Evolutionary conservation across 352 stramenopile genomes (phyloP), one percentile per base, ranked within the genome.

Genomic region (Phytophthora chlamydospora): DNA sequence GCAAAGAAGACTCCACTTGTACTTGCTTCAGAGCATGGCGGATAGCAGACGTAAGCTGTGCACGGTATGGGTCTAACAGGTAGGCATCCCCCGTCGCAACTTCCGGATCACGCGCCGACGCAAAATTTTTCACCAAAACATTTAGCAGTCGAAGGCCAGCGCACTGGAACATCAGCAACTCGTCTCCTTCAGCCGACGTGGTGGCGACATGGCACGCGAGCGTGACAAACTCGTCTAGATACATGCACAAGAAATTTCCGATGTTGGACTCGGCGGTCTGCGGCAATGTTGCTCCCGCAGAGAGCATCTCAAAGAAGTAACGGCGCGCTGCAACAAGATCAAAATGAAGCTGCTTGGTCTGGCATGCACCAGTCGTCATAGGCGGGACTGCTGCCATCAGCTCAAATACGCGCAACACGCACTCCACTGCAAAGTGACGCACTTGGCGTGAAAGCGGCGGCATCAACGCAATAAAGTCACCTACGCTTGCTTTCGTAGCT

Each of bases 171-270:
- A 90, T 87, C 31, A 89, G 74, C 1, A 95, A 64, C 56, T 96
- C 88, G 21, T 84, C 76, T 6, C 78, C 75, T 58, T 93, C 83
- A 8, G 73, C 72, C 4, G 84, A 93, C 8, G 83, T 75, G 0
- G 84, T 93, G 10, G 84, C 72, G 9, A 88, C 80, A 32, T 96
- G 84, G 41, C 88, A 96, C 4, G 85, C 76, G 19, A 96, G 71
- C 0, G 88, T 94, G 14, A 96, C 78, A 52, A 96, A 90, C 74
- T 96, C 88, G 42, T 96, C 88, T 56, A 96, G 32, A 62, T 95
- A 96, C 83, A 96, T 90, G 47, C 83, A 89, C 13, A 96, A 46
- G 57, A 90, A 96, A 53, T 96, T 91, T 17, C 65, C 67, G 3
- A 59, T 35, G 35, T 13, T 65, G 11, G 38, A 56, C 6, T 66